Percentiles rank a stretch among this genome's conserved stretches.
These are phyloP conservation scores for Pseudevernia furfuracea DNA, from an alignment of 495 filamentous ascomycete genomes.

Conservation along the genomic window DNA sequence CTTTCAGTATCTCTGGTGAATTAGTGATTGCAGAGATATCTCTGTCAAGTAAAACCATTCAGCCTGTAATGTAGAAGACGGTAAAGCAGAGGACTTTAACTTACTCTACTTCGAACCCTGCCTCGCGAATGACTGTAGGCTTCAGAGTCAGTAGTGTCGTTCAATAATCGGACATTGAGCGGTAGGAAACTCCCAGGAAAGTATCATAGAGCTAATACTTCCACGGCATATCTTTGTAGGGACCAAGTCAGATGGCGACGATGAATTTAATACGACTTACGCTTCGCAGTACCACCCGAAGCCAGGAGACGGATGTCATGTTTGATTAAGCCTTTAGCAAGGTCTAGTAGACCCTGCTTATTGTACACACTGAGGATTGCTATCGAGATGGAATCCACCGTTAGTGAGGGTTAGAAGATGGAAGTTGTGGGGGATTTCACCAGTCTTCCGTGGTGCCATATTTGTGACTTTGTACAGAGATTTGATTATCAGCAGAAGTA, in stretches of 20 bases:
- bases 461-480: not conserved
- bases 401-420: not conserved
- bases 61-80: not conserved
- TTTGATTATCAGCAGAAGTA: not conserved
- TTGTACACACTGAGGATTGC: conserved; percentile 97
- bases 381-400: conserved; percentile 31
- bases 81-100: conserved; percentile 26
- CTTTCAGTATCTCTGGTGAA: conserved; percentile 95
- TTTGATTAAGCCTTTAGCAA: conserved; percentile 88
- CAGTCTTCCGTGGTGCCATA: conserved; percentile 2
- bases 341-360: conserved; percentile 92
- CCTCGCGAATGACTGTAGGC: conserved; percentile 69
- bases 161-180: not conserved
- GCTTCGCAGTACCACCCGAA: conserved; percentile 78
- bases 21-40: conserved; percentile 96
- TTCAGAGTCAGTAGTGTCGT: not conserved
- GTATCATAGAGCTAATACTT: not conserved
- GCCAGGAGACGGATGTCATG: conserved; percentile 87
- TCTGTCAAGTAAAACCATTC: conserved; percentile 16
- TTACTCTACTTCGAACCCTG: conserved; percentile 87
- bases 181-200: no score
- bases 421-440: not conserved
- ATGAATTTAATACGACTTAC: not conserved
- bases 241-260: not conserved
- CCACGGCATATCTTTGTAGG: not conserved